phyloP scores from a whole-genome alignment of 2,329 filamentous ascomycete species.

The Laburnicola sp. region DNA sequence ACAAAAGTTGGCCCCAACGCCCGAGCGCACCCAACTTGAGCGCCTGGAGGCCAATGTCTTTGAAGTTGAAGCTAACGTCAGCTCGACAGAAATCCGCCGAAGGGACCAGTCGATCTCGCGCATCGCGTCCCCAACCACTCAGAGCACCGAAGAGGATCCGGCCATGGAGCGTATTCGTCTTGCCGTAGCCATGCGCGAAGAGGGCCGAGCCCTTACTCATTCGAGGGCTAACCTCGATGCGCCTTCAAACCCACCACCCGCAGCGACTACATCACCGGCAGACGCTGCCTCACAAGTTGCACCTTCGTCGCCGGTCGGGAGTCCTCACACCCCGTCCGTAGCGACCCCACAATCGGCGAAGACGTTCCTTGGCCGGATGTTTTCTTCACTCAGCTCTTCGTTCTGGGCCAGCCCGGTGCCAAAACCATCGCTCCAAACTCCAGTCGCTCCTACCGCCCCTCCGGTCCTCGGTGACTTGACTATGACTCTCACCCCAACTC shows the following conservation, averaged over 20 bases:
- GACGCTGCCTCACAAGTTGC: not conserved
- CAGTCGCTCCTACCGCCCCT: not conserved
- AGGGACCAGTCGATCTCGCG: too few relatives aligned
- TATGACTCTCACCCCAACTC: conserved; percentile 28
- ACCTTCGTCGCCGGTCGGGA: not conserved
- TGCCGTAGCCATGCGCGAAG: not conserved
- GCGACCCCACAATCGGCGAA: not conserved
- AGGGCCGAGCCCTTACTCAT: not conserved
- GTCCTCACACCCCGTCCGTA: not conserved
- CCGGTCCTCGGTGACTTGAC: conserved; percentile 17
- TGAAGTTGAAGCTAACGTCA: too few relatives aligned
- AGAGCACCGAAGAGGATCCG: not conserved
- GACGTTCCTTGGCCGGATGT: not conserved
- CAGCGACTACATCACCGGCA: not conserved
- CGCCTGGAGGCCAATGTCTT: too few relatives aligned
- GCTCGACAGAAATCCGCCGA: too few relatives aligned
- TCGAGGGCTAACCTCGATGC: not conserved
- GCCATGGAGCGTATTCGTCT: too few relatives aligned
- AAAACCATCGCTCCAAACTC: not conserved
- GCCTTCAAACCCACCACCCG: not conserved
- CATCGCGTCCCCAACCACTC: not conserved
- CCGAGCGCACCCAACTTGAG: too few relatives aligned
- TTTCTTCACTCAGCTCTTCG: not conserved
- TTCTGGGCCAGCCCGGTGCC: not conserved
- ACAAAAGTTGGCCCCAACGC: too few relatives aligned